These are phyloP conservation scores for Arthrobotrys musiformis DNA, from an alignment of 2,329 filamentous ascomycete genomes.

Conservation along the genomic window DNA sequence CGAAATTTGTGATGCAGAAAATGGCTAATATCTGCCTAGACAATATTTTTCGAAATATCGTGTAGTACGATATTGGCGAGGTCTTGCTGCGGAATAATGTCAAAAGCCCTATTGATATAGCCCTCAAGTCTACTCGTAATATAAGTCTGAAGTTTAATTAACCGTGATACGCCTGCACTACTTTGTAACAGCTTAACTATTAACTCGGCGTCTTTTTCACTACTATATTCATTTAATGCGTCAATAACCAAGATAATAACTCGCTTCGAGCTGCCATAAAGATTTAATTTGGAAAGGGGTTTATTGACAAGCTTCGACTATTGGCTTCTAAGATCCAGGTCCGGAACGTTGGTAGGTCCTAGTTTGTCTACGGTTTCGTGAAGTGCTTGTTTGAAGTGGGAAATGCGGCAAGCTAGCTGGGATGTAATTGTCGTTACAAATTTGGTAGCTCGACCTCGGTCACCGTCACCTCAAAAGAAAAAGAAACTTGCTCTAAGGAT, in stretches of 20 bases:
- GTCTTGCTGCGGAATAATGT: constrained; percentile 23
- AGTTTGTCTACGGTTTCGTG: neutral
- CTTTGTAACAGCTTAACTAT: neutral
- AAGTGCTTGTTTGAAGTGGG: neutral
- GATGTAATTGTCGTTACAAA: constrained; percentile 40
- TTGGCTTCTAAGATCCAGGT: constrained; percentile 61
- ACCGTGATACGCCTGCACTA: neutral
- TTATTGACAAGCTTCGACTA: constrained; percentile 63
- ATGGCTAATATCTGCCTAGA: constrained; percentile 59
- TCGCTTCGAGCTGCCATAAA: constrained; percentile 4
- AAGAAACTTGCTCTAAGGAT: constrained; percentile 55
- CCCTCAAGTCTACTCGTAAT: constrained; percentile 58
- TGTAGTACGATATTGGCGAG: constrained; percentile 39
- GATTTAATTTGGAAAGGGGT: constrained; percentile 59
- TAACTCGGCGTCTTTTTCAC: constrained; percentile 52
- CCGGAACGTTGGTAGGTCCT: constrained; percentile 51
- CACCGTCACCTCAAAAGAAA: constrained; percentile 39
- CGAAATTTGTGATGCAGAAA: constrained; percentile 56
- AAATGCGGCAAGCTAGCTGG: neutral
- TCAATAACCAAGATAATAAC: constrained; percentile 59
- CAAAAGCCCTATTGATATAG: constrained; percentile 56
- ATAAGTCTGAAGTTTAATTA: constrained; percentile 53
- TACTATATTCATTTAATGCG: constrained; percentile 60
- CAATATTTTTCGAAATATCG: constrained; percentile 6
- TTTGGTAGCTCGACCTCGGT: constrained; percentile 14